These are phyloP conservation scores for Alternaria conjuncta DNA, from an alignment of 2,329 filamentous ascomycete species.

Conservation along the genomic window DNA sequence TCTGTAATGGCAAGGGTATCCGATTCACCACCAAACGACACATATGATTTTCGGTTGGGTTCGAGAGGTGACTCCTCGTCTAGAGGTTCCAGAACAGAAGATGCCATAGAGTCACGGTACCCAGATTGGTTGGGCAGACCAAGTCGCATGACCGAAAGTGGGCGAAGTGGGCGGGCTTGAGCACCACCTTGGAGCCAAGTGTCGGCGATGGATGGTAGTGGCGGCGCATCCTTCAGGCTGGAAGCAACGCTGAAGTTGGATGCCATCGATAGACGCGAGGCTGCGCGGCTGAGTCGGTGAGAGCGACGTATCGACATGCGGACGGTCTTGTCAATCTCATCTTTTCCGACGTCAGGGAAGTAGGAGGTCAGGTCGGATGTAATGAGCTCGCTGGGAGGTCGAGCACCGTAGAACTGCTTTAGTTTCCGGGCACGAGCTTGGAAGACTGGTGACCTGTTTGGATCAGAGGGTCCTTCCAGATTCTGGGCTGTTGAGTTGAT, in stretches of 20 bases:
- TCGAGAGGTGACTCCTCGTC: slow-evolving; percentile 89
- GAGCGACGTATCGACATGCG: slow-evolving; percentile 91
- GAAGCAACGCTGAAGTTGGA: slow-evolving; percentile 94
- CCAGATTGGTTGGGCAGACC: slow-evolving; percentile 63
- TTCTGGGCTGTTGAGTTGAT: slow-evolving; percentile 60
- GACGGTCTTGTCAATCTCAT: slow-evolving; percentile 95
- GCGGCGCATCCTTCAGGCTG: slow-evolving; percentile 89
- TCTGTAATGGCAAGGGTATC: slow-evolving; percentile 79
- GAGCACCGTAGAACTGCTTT: slow-evolving; percentile 85
- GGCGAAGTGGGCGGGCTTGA: slow-evolving; percentile 58
- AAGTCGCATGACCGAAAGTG: slow-evolving; percentile 66
- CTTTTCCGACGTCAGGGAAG: slow-evolving; percentile 92
- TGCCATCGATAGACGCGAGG: slow-evolving; percentile 89
- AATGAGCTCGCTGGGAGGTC: slow-evolving; percentile 96
- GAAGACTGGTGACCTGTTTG: slow-evolving; percentile 43
- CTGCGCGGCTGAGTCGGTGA: slow-evolving; percentile 87
- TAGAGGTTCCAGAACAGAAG: slow-evolving; percentile 85
- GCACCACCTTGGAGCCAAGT: slow-evolving; percentile 75
- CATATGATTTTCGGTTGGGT: slow-evolving; percentile 91
- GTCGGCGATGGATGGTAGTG: slow-evolving; percentile 94
- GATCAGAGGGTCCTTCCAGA: slow-evolving; percentile 50
- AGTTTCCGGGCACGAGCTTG: slow-evolving; percentile 60
- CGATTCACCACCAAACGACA: slow-evolving; percentile 77
- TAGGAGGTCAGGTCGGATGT: slow-evolving; percentile 95
- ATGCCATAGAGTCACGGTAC: slow-evolving; percentile 87